phyloP scores from a whole-genome alignment of 495 filamentous ascomycete genomes.

The Penicillium waksmanii region DNA sequence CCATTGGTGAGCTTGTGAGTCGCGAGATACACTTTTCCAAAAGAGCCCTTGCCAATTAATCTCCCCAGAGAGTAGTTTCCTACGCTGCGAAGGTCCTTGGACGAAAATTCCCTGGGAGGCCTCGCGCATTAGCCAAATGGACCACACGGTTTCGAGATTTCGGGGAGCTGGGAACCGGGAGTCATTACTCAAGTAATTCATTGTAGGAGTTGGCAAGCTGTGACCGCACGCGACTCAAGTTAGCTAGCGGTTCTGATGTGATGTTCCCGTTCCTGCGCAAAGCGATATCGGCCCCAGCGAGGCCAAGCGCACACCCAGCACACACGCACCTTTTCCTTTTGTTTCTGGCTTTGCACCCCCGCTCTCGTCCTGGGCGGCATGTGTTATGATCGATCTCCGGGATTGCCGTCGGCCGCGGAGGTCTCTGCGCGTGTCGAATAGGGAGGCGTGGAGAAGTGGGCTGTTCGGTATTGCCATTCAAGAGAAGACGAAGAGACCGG shows the following conservation, averaged over 20 bases:
- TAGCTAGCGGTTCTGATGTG: constrained; percentile 19
- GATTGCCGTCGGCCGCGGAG: constrained; percentile 23
- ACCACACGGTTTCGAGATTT: background rate
- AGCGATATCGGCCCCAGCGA: too few species aligned
- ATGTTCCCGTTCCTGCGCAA: too few species aligned
- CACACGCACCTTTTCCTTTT: constrained; percentile 82
- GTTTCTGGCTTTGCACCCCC: constrained; percentile 89
- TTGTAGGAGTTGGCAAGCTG: constrained; percentile 97
- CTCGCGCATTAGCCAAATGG: constrained; percentile 18
- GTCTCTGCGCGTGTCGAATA: constrained; percentile 34
- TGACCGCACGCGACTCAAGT: constrained; percentile 20
- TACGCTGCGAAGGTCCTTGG: constrained; percentile 84
- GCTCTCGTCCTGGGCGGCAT: constrained; percentile 75
- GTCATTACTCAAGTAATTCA: constrained; percentile 86
- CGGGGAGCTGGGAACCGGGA: background rate
- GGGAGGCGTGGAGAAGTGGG: constrained; percentile 19
- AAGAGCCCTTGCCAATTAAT: constrained; percentile 95
- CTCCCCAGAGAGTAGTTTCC: constrained; percentile 92
- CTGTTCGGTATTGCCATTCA: constrained; percentile 33
- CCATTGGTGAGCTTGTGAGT: constrained; percentile 98
- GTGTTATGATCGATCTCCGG: constrained; percentile 43
- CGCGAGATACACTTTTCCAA: constrained; percentile 97
- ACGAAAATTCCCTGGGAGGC: constrained; percentile 81
- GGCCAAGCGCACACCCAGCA: too few species aligned
- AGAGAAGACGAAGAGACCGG: constrained; percentile 13